A percentile compares a stretch with the other conserved stretches of the same genome.
Evolutionary conservation across 2,329 filamentous ascomycete genomes (phyloP).

Genomic region (Paecilomyces dactylethromorphus): DNA sequence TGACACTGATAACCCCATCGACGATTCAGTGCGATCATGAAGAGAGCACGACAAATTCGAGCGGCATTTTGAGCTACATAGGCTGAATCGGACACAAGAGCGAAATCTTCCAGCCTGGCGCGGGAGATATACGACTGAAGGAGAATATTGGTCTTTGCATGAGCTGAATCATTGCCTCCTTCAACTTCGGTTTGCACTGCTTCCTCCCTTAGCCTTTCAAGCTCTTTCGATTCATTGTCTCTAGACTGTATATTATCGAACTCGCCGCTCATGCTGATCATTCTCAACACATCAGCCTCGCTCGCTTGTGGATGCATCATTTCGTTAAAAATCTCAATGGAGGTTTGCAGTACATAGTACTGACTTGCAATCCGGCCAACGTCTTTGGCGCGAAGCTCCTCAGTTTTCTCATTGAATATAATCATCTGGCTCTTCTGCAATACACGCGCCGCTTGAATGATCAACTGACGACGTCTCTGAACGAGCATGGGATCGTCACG

Average conservation of each 20-base stretch:
- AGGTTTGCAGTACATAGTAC: conserved; percentile 89
- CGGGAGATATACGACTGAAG: conserved; percentile 91
- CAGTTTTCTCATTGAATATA: conserved; percentile 91
- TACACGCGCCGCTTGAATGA: conserved; percentile 79
- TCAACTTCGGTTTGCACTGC: conserved; percentile 71
- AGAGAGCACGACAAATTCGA: conserved; percentile 86
- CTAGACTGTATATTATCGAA: conserved; percentile 95
- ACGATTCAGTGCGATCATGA: conserved; percentile 94
- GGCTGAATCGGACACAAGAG: conserved; percentile 80
- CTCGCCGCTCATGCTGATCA: conserved; percentile 96
- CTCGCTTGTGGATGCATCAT: conserved; percentile 83
- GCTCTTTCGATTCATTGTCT: conserved; percentile 82
- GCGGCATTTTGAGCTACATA: conserved; percentile 95
- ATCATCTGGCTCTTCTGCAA: conserved; percentile 97
- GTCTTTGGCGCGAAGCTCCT: conserved; percentile 89
- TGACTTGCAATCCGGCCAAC: conserved; percentile 95
- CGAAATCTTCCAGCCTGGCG: conserved; percentile 85
- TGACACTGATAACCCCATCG: conserved; percentile 94
- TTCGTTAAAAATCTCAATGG: conserved; percentile 90
- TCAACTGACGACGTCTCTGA: conserved; percentile 73
- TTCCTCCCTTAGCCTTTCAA: conserved; percentile 66
- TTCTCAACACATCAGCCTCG: conserved; percentile 87
- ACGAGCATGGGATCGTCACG: conserved; percentile 83
- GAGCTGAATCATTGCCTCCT: conserved; percentile 58
- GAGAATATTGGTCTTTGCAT: conserved; percentile 92